Conservation (phyloP, 139 green algal species). For the Closterium sp. region DNA sequence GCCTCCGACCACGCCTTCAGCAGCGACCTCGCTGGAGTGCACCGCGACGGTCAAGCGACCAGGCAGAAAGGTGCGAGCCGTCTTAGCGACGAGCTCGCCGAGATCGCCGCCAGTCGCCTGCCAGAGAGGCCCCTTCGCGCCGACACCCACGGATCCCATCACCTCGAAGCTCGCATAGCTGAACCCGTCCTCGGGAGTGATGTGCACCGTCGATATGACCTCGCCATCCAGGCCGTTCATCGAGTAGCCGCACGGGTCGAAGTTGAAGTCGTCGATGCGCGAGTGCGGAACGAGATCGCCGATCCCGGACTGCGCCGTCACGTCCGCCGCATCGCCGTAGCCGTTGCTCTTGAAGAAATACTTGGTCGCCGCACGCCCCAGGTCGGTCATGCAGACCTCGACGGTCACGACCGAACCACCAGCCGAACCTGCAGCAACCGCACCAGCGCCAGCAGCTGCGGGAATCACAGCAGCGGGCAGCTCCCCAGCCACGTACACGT, state of each 20-base stretch:
- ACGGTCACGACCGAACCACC: conserved; percentile 70
- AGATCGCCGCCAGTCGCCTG: neutral
- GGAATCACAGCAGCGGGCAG: no score
- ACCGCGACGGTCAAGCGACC: neutral
- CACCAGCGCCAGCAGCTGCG: conserved; percentile 14
- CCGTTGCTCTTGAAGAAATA: conserved; percentile 75
- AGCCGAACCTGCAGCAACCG: neutral
- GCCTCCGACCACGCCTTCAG: neutral
- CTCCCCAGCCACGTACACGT: conserved; percentile 78
- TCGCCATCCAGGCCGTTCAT: conserved; percentile 87
- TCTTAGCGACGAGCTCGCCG: neutral
- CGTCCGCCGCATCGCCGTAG: conserved; percentile 50
- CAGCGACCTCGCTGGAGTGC: neutral
- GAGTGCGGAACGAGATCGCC: conserved; percentile 69
- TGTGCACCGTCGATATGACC: conserved; percentile 91
- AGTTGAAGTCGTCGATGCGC: conserved; percentile 94
- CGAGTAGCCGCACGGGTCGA: conserved; percentile 98
- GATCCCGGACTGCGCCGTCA: conserved; percentile 68
- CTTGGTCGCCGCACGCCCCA: conserved; percentile 63
- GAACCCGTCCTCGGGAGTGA: conserved; percentile 92
- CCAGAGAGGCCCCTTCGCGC: neutral
- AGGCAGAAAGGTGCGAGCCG: neutral
- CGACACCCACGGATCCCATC: neutral
- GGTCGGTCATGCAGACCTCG: conserved; percentile 95
- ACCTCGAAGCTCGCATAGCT: conserved; percentile 89